Conservation (phyloP, 257 asterid species). For the Solanum rostratum region DNA sequence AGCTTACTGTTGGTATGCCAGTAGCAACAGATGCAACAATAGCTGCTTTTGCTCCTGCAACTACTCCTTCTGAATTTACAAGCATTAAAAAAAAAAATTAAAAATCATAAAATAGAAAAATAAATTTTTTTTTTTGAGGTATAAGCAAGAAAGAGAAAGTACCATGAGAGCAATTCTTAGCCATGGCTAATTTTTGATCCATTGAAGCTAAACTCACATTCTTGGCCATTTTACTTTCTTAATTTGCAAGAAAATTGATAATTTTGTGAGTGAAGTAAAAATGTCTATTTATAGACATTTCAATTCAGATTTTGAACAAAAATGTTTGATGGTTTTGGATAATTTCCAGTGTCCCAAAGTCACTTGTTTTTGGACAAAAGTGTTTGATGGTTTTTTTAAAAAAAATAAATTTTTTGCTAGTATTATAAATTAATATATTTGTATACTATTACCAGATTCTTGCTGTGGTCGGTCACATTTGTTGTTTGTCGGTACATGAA, state of each 20-base stretch:
- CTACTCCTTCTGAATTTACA: conserved; percentile 51
- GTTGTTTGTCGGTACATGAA: neutral
- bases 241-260: neutral
- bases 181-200: neutral
- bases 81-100: neutral
- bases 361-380: neutral
- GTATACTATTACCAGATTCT: neutral
- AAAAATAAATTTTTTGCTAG: no score
- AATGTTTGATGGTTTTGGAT: neutral
- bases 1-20: conserved; percentile 76
- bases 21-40: conserved; percentile 62
- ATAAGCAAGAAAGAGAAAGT: neutral
- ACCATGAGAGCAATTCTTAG: conserved; percentile 71
- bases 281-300: neutral
- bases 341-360: neutral
- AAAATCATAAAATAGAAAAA: neutral
- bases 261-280: neutral
- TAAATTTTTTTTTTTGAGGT: neutral
- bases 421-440: neutral
- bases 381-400: neutral
- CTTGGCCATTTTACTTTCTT: neutral
- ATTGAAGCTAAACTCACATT: neutral
- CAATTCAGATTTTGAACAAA: neutral
- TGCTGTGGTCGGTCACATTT: neutral
- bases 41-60: conserved; percentile 87